Evolutionary conservation across 225 moss, liverwort and hornwort species (phyloP).

Genomic region (Bryoerythrophyllum caledonicum): DNA sequence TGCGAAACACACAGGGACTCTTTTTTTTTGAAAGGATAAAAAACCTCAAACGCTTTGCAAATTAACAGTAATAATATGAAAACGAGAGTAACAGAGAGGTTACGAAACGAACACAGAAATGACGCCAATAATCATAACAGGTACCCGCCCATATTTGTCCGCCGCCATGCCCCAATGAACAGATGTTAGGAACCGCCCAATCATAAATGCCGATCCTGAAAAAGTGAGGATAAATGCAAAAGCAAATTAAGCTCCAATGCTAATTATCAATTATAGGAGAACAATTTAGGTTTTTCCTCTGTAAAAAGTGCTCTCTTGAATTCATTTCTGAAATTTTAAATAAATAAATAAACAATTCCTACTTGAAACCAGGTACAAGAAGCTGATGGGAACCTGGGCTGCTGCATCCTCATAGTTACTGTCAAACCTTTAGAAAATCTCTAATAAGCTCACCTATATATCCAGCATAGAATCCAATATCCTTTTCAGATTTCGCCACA

Average conservation of each 20-base stretch:
- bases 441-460: slow-evolving; percentile 49
- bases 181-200: slow-evolving; percentile 72
- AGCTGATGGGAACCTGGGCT: background rate
- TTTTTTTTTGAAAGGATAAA: background rate
- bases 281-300: background rate
- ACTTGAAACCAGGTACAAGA: slow-evolving; percentile 1
- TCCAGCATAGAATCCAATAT: slow-evolving; percentile 90
- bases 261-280: background rate
- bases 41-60: background rate
- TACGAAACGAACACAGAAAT: slow-evolving; percentile 65
- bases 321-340: background rate
- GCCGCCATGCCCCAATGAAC: slow-evolving; percentile 79
- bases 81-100: slow-evolving; percentile 12
- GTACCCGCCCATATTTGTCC: slow-evolving; percentile 83
- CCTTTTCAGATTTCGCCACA: slow-evolving; percentile 61
- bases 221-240: background rate
- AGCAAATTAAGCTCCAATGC: slow-evolving; percentile 2
- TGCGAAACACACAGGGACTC: background rate
- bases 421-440: background rate
- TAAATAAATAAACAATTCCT: background rate
- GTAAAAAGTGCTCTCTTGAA: background rate
- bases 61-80: background rate
- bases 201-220: slow-evolving; percentile 82
- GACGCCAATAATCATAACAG: slow-evolving; percentile 64
- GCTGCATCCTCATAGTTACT: background rate